Conservation (phyloP, 768 basidiomycete genomes). For the Krasilnikovozyma curviuscula region DNA sequence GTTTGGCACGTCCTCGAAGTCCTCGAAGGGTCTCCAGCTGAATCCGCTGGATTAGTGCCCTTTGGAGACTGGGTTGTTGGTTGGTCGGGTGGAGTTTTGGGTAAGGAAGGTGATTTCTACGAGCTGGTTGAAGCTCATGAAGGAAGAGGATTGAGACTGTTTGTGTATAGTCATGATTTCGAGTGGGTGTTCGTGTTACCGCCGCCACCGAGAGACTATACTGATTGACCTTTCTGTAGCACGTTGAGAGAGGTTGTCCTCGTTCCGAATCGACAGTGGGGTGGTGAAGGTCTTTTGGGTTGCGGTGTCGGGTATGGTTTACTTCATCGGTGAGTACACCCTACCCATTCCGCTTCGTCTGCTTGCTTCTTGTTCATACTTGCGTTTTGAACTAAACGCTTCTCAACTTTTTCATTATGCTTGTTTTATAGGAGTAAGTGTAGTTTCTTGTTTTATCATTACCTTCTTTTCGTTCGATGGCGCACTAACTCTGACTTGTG, state of each 20-base stretch:
- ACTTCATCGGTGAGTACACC: constrained; percentile 73
- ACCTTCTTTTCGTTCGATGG: too few relatives aligned
- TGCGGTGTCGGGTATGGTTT: constrained; percentile 95
- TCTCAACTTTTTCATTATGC: too few relatives aligned
- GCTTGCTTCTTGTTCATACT: too few relatives aligned
- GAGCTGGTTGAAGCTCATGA: constrained; percentile 56
- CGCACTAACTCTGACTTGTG: too few relatives aligned
- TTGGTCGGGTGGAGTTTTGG: constrained; percentile 83
- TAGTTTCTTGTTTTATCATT: too few relatives aligned
- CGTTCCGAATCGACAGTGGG: constrained; percentile 93
- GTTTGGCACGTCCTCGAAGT: constrained; percentile 99
- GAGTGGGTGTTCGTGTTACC: constrained; percentile 39
- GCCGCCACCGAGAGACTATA: constrained; percentile 3
- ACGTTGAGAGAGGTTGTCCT: constrained; percentile 80
- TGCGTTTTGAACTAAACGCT: too few relatives aligned
- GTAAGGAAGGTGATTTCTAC: constrained; percentile 88
- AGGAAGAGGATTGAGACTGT: constrained; percentile 88
- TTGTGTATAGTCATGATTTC: constrained; percentile 92
- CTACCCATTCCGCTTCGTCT: too few relatives aligned
- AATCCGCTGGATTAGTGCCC: constrained; percentile 81
- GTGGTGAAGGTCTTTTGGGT: constrained; percentile 82
- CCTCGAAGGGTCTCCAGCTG: constrained; percentile 84
- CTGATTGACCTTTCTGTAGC: constrained; percentile 29
- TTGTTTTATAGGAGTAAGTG: too few relatives aligned
- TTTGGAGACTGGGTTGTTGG: constrained; percentile 63